These are phyloP conservation scores for Hypoxylon subgilvum DNA, from an alignment of 495 filamentous ascomycete species.

Conservation along the genomic window DNA sequence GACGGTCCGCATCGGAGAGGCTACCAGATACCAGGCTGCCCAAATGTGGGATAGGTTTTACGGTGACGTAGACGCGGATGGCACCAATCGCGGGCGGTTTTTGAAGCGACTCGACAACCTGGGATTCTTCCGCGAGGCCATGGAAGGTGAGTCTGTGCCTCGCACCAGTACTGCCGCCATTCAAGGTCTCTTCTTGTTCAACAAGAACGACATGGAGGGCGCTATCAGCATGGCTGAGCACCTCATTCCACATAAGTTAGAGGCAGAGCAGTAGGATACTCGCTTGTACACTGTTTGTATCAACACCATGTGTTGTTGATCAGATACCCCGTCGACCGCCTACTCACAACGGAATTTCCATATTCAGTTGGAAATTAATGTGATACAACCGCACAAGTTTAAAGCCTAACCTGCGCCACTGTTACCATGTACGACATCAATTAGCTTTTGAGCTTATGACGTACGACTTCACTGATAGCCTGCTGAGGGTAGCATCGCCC, in stretches of 20 bases:
- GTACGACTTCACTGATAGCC: too few relatives aligned
- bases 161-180: slow-evolving; percentile 84
- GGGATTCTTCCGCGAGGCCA: slow-evolving; percentile 52
- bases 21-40: slow-evolving; percentile 80
- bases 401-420: too few relatives aligned
- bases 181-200: slow-evolving; percentile 92
- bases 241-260: slow-evolving; percentile 61
- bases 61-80: slow-evolving; percentile 73
- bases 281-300: slow-evolving; percentile 14
- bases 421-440: too few relatives aligned
- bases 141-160: slow-evolving; percentile 49
- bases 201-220: slow-evolving; percentile 86
- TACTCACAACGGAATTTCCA: not conserved
- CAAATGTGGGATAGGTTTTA: slow-evolving; percentile 97
- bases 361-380: too few relatives aligned
- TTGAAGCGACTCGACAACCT: slow-evolving; percentile 55
- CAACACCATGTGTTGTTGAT: slow-evolving; percentile 19
- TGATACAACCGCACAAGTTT: too few relatives aligned
- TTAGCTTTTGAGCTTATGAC: too few relatives aligned
- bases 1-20: slow-evolving; percentile 86
- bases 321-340: slow-evolving; percentile 34
- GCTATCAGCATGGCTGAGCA: slow-evolving; percentile 80
- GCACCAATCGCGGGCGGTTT: slow-evolving; percentile 61
- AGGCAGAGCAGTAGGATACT: slow-evolving; percentile 45
- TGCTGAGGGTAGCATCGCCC: too few relatives aligned